Base-by-base conservation (phyloP, 352 stramenopile genomes). In the Pythium biforme region DNA sequence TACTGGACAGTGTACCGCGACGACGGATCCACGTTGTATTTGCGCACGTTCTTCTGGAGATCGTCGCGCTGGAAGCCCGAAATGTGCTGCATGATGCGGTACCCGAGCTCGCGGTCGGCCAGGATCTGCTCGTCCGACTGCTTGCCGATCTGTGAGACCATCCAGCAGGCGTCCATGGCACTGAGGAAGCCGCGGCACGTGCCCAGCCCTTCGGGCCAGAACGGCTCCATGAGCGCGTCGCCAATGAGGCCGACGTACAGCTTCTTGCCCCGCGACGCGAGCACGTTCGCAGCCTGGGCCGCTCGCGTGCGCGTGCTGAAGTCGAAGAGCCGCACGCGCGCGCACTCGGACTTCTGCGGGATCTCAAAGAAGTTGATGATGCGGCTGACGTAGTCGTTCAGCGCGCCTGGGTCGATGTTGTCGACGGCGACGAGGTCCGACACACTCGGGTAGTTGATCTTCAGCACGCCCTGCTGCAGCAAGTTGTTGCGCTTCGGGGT, bases 191-290 rank as follows among this genome's bases (percentile, higher is more conserved):
- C 86, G 25, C 86, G 82, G 47, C 87, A 93, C 27, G 81, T 91
- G 60, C 86, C 86, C 11, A 95, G 73, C 7, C 86, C 86, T 52
- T 95, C 83, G 3, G 83, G 86, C 86, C 86, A 95, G 74, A 95
- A 95, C 34, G 86, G 86, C 63, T 95, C 86, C 50, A 95, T 87
- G 37, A 95, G 68, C 39, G 83, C 75, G 47, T 95, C 86, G 26
- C 86, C 86, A 25, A 95, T 86, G 25, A 92, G 66, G 0, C 83
- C 82, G 27, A 90, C 82, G 63, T 89, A 91, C 29, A 92, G 66
- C 58, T 93, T 93, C 75, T 88, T 89, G 67, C 76, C 77, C 2
- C 77, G 69, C 29, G 81, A 79, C 4, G 70, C 72, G 25, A 93
- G 58, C 33, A 93, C 75, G 61, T 77, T 90, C 9, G 80, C 81